Conservation (phyloP, 495 filamentous ascomycete species). For the Elaphomyces granulatus region DNA sequence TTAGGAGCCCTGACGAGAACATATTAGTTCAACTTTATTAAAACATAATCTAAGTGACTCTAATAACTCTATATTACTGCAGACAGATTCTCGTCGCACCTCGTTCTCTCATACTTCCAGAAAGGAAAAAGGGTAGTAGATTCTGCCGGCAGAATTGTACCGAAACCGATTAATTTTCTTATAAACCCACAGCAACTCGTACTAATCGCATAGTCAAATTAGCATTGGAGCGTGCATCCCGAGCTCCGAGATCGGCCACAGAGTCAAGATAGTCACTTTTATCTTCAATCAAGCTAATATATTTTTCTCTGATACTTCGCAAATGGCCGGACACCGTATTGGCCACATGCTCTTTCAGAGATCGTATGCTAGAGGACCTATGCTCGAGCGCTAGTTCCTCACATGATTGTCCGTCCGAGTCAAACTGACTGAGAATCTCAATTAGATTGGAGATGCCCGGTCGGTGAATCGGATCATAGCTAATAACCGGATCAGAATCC, state of each 20-base stretch:
- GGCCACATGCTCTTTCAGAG: constrained; percentile 52
- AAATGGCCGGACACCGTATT: constrained; percentile 41
- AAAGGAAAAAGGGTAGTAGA: constrained; percentile 8
- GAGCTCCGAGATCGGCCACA: constrained; percentile 44
- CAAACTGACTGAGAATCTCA: constrained; percentile 55
- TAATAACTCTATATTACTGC: no score
- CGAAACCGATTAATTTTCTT: constrained; percentile 12
- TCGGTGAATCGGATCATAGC: constrained; percentile 53
- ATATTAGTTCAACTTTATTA: no score
- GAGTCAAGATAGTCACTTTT: constrained; percentile 39
- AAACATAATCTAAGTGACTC: no score
- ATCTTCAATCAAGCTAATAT: constrained; percentile 35
- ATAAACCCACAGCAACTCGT: constrained; percentile 47
- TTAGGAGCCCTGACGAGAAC: no score
- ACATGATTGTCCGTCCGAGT: constrained; percentile 27
- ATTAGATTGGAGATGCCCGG: constrained; percentile 84
- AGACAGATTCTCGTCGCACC: no score
- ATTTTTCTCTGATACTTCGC: constrained; percentile 45
- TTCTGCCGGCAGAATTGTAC: constrained; percentile 21
- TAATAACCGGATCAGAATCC: constrained; percentile 47
- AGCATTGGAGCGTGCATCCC: constrained; percentile 48
- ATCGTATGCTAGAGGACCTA: constrained; percentile 34
- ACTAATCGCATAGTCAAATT: constrained; percentile 52
- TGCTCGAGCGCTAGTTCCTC: constrained; percentile 42
- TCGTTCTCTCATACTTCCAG: no score